Conservation (phyloP, 1,284 basidiomycete species). For the Caloboletus firmus region DNA sequence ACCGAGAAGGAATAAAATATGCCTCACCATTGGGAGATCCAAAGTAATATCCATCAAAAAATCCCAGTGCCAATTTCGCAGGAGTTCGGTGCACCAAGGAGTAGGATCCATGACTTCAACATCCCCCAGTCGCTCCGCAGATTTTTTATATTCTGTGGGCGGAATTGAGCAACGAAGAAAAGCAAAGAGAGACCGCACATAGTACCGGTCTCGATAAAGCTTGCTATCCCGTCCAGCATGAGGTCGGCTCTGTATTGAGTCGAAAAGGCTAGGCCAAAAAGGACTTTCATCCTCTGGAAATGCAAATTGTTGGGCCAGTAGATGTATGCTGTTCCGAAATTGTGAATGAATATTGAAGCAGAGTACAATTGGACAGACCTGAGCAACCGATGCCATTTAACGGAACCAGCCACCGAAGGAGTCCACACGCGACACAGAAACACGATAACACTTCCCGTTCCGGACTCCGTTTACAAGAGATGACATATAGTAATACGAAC, state of each 20-base stretch:
- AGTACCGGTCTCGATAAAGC: slow-evolving; percentile 35
- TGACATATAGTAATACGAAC: slow-evolving; percentile 28
- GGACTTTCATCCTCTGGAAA: slow-evolving; percentile 39
- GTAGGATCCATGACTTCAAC: slow-evolving; percentile 29
- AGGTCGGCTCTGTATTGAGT: slow-evolving; percentile 37
- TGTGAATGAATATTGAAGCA: not conserved
- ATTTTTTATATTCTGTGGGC: slow-evolving; percentile 38
- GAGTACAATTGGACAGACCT: slow-evolving; percentile 27
- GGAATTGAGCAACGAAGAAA: not conserved
- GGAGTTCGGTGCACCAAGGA: slow-evolving; percentile 32
- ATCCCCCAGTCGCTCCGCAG: slow-evolving; percentile 33
- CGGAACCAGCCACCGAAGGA: slow-evolving; percentile 35
- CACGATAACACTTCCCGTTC: slow-evolving; percentile 31
- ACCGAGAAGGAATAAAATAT: not conserved
- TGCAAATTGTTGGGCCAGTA: slow-evolving; percentile 42
- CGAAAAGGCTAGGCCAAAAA: slow-evolving; percentile 41
- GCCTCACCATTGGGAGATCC: slow-evolving; percentile 23
- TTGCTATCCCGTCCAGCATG: slow-evolving; percentile 37
- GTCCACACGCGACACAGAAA: slow-evolving; percentile 29
- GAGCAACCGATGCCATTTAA: slow-evolving; percentile 34
- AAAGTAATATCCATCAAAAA: slow-evolving; percentile 24
- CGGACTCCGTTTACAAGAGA: slow-evolving; percentile 23
- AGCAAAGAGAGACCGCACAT: not conserved
- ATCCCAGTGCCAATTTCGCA: slow-evolving; percentile 39
- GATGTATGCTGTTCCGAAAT: slow-evolving; percentile 36